Conservation (phyloP, 139 green algal genomes). For the Ulvella scutata region DNA sequence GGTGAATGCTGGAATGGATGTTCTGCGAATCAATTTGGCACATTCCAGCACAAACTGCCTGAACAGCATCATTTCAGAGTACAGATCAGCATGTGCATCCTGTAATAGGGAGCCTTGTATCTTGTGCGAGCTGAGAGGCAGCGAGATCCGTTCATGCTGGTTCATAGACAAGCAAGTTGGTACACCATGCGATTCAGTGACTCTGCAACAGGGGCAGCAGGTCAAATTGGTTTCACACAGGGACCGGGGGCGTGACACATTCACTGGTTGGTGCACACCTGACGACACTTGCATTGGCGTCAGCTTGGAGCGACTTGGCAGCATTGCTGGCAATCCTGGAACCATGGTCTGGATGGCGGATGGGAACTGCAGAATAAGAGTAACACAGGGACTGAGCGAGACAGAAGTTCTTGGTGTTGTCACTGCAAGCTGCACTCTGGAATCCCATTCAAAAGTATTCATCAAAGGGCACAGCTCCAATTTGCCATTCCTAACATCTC, state of each 20-base stretch:
- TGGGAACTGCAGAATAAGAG: slow-evolving; percentile 5
- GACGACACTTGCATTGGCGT: too few relatives aligned
- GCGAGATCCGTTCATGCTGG: slow-evolving; percentile 21
- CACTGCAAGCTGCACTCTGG: slow-evolving; percentile 1
- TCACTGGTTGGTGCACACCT: too few relatives aligned
- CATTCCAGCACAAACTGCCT: slow-evolving; percentile 21
- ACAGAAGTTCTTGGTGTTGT: not conserved
- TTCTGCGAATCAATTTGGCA: slow-evolving; percentile 50
- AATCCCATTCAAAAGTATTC: not conserved
- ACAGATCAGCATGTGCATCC: not conserved
- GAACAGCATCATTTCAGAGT: not conserved
- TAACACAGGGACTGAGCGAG: slow-evolving; percentile 5
- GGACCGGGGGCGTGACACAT: too few relatives aligned
- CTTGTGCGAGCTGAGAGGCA: slow-evolving; percentile 22
- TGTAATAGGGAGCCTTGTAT: not conserved
- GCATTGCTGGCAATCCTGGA: too few relatives aligned
- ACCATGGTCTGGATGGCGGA: too few relatives aligned
- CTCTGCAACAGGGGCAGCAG: not conserved
- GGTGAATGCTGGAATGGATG: slow-evolving; percentile 37
- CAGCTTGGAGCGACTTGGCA: too few relatives aligned
- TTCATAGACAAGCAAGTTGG: slow-evolving; percentile 7
- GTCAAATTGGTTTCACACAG: not conserved
- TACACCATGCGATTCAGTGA: not conserved
- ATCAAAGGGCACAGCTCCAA: slow-evolving; percentile 30
- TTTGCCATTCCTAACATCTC: slow-evolving; percentile 11